Base-by-base conservation (phyloP, 768 basidiomycete species). In the Naganishia kalamii region DNA sequence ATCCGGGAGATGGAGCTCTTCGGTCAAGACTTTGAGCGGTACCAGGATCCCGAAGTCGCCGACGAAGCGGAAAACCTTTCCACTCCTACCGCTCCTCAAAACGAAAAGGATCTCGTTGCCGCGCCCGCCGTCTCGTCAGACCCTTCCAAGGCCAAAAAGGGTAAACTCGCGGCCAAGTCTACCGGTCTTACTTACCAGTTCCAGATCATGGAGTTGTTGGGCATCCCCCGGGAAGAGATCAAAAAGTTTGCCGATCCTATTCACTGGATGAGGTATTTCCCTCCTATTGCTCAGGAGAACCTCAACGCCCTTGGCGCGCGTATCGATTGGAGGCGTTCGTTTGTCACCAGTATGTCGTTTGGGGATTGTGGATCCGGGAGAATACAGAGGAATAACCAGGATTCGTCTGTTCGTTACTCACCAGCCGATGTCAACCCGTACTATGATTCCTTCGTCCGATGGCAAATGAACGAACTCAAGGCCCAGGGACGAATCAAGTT, bases 1-100 rank as follows among this genome's bases (percentile, higher is more conserved):
- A 87, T 93, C 65, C 87, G 96, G 60, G 96, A 99, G 80, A 92
- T 98, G 78, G 92, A 92, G 72, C 80, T 97, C 79, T 99, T 99
- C 71, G 96, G 96, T 17, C 81, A 84, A 49, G 85, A 98, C 75
- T 96, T 99, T 67, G 88, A 90, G 68, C 80, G 83, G 25, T 92
- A 83, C 72, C 65, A 83, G 80, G 15, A 80, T 6, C 68, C 65
- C 72, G 63, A 74, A 47, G 10, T 78, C 72, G 59, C 77, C 75
- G 21, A 81, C 77, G 72, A 81, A 80, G 8, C 80, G 78, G 69
- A 78, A 70, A 15, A 74, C 72, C 49, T 51, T 19, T 46, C 52
- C 19, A 57, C 54, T 35, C 48, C 69, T n/a, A 80, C 81, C 6
- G 70, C 70, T 19, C 78, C 80, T 8, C 79, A 79, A 80, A 62